Base-by-base conservation (phyloP, 1,284 basidiomycete genomes). In the Tremellales sp. region DNA sequence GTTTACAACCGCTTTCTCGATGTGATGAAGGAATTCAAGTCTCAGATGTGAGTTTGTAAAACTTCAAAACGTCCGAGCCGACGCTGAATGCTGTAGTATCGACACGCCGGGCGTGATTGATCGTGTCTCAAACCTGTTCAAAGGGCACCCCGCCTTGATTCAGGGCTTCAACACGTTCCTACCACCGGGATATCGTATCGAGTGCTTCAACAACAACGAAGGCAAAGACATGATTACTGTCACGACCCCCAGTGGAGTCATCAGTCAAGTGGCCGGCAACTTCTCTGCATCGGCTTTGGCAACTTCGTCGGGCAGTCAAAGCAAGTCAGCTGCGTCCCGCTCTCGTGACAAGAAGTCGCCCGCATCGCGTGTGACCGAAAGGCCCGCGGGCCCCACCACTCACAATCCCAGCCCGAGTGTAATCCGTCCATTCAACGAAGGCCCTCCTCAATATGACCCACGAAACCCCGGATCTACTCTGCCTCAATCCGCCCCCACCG, bases 11-110 rank as follows among this genome's bases (percentile, higher is more conserved):
- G 87, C 60, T 97, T 97, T 72, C 77, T 97, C 72, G 94, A 97
- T 73, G 96, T 97, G 67, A 97, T 97, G 94, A 98, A 97, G 78
- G 94, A 98, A 72, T 96, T 96, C 75, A 96, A 97, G 77, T 87
- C 87, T 61, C 87, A 93, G 75, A 80, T 82, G 91, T 96, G 73
- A 78, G 88, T 81, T n/a, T 17, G 26, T 37, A 22, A 11, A 19
- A 19, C 19, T 39, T 13, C 13, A 8, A 12, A 39, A 39, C 8
- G 8, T 21, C 36, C 8, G 11, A 36, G 27, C 22, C 36, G 17
- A 24, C 33, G 31, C 37, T 53, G 31, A 54, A 45, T 0, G 21
- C 15, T 40, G 37, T 75, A 96, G 91, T 53, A 97, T 98, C 73
- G 94, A 98, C 78, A 98, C 96, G 0, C 96, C 94, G 1, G 94